Base-by-base conservation (phyloP, 352 stramenopile genomes). In the Phytophthora pseudosyringae region DNA sequence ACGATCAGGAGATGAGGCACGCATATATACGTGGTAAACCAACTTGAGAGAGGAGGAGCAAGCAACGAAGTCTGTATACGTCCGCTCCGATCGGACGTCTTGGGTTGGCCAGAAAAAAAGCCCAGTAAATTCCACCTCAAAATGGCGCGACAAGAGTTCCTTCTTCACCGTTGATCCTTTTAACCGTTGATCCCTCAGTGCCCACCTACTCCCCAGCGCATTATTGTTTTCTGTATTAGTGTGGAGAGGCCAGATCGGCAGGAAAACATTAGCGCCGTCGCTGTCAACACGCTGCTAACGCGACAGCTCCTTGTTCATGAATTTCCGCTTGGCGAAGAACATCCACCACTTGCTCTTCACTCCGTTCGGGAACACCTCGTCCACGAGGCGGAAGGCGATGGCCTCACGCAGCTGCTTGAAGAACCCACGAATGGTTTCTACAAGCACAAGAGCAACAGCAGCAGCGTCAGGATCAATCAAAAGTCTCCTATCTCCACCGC, bases 271-370 rank as follows among this genome's bases (percentile, higher is more conserved):
- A 10, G 32, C 11, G 18, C 8, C 26, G 47, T 61, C 36, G 15
- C 28, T 13, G 13, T 15, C 28, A 43, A 29, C 25, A 32, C 38
- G 31, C 15, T 89, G 31, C 15, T 89, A 91, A 66, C 81, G 80
- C 43, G 63, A 52, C 48, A 97, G 80, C 69, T 96, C 89, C 77
- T 97, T 97, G 82, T 96, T 96, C 93, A 98, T 97, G 67, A 98
- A 98, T 78, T 97, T 97, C 76, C 88, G 79, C 83, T 98, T 98
- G 62, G 88, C 78, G 61, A 98, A 98, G 36, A 94, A 70, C 86
- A 95, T 97, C 93, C 93, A 98, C 89, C 93, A 98, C 80, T 98
- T 98, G 85, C 94, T 97, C 62, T 89, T 86, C 59, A 80, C 73
- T 58, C 82, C 88, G 61, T 97, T 93, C 31, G 70, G 77, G 50